phyloP scores from a whole-genome alignment of 1,284 basidiomycete species.

The Marasmius sp. region DNA sequence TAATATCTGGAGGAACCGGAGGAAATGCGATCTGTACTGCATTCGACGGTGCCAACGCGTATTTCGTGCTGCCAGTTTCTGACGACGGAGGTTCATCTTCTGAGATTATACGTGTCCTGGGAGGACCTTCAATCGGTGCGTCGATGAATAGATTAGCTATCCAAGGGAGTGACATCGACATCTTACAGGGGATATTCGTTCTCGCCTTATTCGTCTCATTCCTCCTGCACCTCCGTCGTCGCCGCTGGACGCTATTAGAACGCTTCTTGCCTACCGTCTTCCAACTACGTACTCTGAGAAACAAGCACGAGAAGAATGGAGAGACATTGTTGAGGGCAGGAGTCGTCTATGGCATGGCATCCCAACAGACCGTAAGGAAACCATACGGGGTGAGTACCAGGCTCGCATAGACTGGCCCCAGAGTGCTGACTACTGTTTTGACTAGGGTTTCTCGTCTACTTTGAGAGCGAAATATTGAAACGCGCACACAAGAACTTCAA shows the following conservation, averaged over 20 bases:
- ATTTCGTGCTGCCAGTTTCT: constrained; percentile 79
- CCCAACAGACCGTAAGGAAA: constrained; percentile 90
- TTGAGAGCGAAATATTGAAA: constrained; percentile 84
- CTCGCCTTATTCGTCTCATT: constrained; percentile 79
- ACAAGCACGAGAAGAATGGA: constrained; percentile 87
- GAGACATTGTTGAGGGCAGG: constrained; percentile 89
- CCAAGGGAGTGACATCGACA: constrained; percentile 5
- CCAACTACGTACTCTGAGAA: constrained; percentile 67
- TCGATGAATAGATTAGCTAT: constrained; percentile 4
- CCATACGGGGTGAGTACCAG: constrained; percentile 67
- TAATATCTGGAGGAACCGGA: constrained; percentile 82
- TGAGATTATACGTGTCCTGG: constrained; percentile 82
- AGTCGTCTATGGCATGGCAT: constrained; percentile 87
- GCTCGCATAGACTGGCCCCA: background rate
- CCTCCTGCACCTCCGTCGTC: constrained; percentile 59
- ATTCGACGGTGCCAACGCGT: constrained; percentile 56
- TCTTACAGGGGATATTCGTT: constrained; percentile 74
- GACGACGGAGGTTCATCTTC: constrained; percentile 87
- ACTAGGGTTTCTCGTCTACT: constrained; percentile 85
- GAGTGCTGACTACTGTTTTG: constrained; percentile 1
- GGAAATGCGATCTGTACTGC: constrained; percentile 80
- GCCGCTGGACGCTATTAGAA: constrained; percentile 69
- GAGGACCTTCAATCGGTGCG: constrained; percentile 78
- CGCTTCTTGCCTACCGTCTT: constrained; percentile 80
- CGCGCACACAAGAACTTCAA: constrained; percentile 92